These are phyloP conservation scores for Leptomonas seymouri DNA, from an alignment of 208 protist species.

Conservation along the genomic window DNA sequence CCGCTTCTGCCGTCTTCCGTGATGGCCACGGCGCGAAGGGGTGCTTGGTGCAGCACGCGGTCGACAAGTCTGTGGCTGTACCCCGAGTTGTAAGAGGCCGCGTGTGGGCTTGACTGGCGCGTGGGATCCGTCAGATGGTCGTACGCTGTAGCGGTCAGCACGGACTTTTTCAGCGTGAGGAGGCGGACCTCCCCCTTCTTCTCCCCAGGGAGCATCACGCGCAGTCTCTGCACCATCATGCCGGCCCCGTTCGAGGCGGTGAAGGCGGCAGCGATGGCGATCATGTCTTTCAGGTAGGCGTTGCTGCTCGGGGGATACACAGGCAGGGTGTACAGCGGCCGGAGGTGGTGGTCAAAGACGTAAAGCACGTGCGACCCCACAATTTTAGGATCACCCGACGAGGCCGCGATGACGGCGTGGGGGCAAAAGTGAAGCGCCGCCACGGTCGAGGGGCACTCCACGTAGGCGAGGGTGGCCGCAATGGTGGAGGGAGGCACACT, in stretches of 20 bases:
- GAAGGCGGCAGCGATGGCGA: constrained; percentile 43
- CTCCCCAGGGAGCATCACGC: constrained; percentile 50
- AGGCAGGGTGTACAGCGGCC: constrained; percentile 19
- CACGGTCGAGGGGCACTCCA: constrained; percentile 26
- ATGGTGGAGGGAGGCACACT: neutral
- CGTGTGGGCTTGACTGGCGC: neutral
- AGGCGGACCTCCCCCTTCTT: constrained; percentile 48
- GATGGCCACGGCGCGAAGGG: constrained; percentile 62
- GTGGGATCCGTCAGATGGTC: neutral
- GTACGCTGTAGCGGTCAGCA: constrained; percentile 18
- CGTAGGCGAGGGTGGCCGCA: constrained; percentile 23
- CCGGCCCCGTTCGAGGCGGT: constrained; percentile 26
- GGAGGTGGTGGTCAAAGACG: constrained; percentile 39
- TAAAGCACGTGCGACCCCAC: constrained; percentile 32
- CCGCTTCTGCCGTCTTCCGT: constrained; percentile 55
- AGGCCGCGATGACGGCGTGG: constrained; percentile 32
- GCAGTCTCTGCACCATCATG: constrained; percentile 33
- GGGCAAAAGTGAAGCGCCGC: constrained; percentile 34
- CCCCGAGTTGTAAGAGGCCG: constrained; percentile 1
- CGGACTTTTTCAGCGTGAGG: constrained; percentile 38
- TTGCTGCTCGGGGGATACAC: constrained; percentile 39
- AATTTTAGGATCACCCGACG: constrained; percentile 33
- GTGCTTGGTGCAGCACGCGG: constrained; percentile 35
- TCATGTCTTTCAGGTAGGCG: constrained; percentile 36
- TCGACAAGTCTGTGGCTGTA: constrained; percentile 31